Percentiles rank a stretch among this genome's conserved stretches.
Conservation (phyloP, 352 stramenopile species). For the Globisporangium yorkense region DNA sequence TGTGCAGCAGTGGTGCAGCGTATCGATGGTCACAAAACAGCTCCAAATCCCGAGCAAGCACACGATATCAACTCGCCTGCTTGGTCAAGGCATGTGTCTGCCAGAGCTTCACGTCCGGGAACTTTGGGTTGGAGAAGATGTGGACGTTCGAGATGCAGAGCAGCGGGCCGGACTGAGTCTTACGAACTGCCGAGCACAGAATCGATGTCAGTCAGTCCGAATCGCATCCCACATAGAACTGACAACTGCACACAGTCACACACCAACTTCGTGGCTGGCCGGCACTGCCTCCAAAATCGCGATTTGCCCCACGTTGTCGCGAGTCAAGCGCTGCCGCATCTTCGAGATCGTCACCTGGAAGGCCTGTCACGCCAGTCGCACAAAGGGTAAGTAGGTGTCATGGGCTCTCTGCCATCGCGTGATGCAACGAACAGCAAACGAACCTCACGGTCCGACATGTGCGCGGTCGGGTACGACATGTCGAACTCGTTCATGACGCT, state of each 20-base stretch:
- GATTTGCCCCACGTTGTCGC: conserved; percentile 98
- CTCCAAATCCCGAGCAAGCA: not conserved
- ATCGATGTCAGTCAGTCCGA: not conserved
- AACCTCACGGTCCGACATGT: conserved; percentile 56
- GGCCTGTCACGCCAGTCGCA: conserved; percentile 14
- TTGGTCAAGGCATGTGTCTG: conserved; percentile 89
- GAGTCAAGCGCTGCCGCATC: conserved; percentile 88
- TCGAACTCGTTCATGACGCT: conserved; percentile 74
- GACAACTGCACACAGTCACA: conserved; percentile 24
- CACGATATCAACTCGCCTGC: conserved; percentile 30
- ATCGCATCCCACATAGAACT: not conserved
- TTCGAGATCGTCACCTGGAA: conserved; percentile 40
- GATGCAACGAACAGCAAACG: not conserved
- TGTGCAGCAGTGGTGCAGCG: conserved; percentile 9
- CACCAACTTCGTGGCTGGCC: conserved; percentile 62
- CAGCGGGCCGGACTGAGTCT: conserved; percentile 50
- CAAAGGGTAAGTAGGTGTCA: not conserved
- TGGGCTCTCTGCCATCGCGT: not conserved
- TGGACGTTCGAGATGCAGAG: conserved; percentile 98
- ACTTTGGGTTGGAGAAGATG: conserved; percentile 98
- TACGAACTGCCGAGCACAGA: conserved; percentile 20
- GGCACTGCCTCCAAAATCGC: conserved; percentile 94
- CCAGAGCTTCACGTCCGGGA: conserved; percentile 99
- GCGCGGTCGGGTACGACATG: conserved; percentile 62
- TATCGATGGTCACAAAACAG: not conserved